Evolutionary conservation across 2,329 filamentous ascomycete genomes (phyloP).

Genomic region (Diaporthe vaccinii): DNA sequence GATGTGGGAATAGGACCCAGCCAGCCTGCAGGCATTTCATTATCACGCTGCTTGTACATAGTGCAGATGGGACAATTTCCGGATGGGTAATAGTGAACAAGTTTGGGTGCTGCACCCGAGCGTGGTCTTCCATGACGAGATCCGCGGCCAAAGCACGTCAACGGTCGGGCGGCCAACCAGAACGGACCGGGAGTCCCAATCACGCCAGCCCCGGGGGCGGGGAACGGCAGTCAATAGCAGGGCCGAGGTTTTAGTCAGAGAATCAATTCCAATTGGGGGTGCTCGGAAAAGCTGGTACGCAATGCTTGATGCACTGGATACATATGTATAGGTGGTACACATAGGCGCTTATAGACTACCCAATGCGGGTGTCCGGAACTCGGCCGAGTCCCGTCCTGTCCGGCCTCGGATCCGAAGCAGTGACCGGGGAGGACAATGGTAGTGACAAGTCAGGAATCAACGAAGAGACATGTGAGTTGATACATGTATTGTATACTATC

Average conservation of each 20-base stretch:
- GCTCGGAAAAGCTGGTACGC: background rate
- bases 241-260: background rate
- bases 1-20: background rate
- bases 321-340: background rate
- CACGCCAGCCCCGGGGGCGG: background rate
- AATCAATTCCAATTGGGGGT: background rate
- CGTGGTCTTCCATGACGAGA: slow-evolving; percentile 19
- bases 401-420: slow-evolving; percentile 11
- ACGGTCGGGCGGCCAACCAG: slow-evolving; percentile 33
- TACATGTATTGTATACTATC: slow-evolving; percentile 22
- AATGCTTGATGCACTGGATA: background rate
- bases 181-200: slow-evolving; percentile 10
- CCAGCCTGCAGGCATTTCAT: background rate
- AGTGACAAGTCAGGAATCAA: background rate
- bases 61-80: background rate
- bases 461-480: slow-evolving; percentile 14
- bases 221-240: slow-evolving; percentile 25
- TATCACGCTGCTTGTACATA: background rate
- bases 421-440: background rate
- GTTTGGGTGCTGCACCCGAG: slow-evolving; percentile 10
- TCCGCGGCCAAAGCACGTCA: slow-evolving; percentile 31
- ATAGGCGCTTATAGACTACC: background rate
- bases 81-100: background rate
- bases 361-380: background rate
- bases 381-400: background rate